phyloP scores from a whole-genome alignment of 1,139 yeast genomes.

The Scheffersomyces segobiensis region DNA sequence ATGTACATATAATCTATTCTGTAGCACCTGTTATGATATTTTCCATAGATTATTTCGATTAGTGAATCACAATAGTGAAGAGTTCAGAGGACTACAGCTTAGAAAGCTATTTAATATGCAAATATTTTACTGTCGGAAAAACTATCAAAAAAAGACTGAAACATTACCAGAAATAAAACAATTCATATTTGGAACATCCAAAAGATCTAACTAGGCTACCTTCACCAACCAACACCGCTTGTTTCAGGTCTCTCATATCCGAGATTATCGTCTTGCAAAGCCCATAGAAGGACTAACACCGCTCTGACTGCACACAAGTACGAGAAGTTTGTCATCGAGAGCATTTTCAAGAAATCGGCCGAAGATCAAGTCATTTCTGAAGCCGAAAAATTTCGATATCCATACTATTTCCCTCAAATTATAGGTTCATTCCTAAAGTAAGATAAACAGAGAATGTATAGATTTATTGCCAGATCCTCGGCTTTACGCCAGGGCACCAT shows the following conservation, averaged over 20 bases:
- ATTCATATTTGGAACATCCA: background rate
- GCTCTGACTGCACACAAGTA: background rate
- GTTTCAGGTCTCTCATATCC: background rate
- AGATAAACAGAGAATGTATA: constrained; percentile 9
- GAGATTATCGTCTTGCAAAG: background rate
- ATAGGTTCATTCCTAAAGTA: constrained; percentile 4
- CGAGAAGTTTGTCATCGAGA: background rate
- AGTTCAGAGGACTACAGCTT: background rate
- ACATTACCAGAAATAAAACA: background rate
- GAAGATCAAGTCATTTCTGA: background rate
- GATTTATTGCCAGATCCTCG: constrained; percentile 11
- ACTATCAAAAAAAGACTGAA: too few species aligned
- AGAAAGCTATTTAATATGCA: too few species aligned
- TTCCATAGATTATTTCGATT: background rate
- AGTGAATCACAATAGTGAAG: background rate
- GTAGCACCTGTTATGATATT: background rate
- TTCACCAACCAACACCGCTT: background rate
- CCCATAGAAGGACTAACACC: background rate
- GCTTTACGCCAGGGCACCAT: constrained; percentile 12
- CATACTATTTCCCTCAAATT: background rate
- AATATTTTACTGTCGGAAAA: too few species aligned
- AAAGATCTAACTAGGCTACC: too few species aligned
- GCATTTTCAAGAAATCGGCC: background rate
- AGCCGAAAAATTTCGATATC: background rate
- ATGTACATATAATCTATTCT: background rate